A percentile compares a stretch with the other conserved stretches of the same genome.
phyloP scores from a whole-genome alignment of 139 green algal species.

The Gonium pectorale region DNA sequence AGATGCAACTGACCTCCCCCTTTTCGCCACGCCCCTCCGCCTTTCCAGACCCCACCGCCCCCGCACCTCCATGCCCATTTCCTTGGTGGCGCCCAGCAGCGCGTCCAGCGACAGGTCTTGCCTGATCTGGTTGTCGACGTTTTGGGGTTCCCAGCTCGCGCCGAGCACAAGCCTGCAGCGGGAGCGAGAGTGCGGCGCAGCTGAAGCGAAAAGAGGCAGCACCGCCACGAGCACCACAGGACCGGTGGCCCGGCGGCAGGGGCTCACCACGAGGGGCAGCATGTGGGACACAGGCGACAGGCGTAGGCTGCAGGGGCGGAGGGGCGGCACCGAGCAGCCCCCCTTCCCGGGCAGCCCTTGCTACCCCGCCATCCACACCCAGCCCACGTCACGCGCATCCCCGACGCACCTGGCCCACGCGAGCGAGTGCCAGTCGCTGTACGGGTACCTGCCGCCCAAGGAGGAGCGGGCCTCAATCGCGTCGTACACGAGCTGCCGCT shows the following conservation, averaged over 20 bases:
- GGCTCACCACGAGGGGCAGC: too few relatives aligned
- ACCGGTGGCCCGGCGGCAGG: too few relatives aligned
- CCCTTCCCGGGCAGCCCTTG: too few relatives aligned
- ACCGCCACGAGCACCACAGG: not conserved
- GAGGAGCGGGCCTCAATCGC: constrained; percentile 10
- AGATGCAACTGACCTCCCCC: too few relatives aligned
- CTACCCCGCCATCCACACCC: too few relatives aligned
- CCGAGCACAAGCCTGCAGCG: constrained; percentile 35
- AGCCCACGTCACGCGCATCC: not conserved
- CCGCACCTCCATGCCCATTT: not conserved
- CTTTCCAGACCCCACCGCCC: too few relatives aligned
- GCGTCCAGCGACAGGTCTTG: constrained; percentile 3
- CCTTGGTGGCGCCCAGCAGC: not conserved
- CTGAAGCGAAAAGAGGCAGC: not conserved
- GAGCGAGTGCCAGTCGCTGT: constrained; percentile 41
- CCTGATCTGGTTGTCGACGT: not conserved
- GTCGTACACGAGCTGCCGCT: constrained; percentile 47
- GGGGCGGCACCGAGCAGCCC: too few relatives aligned
- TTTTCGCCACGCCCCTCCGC: too few relatives aligned
- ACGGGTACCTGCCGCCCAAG: not conserved
- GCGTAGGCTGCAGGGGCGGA: too few relatives aligned
- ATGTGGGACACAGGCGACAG: too few relatives aligned
- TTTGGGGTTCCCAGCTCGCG: not conserved
- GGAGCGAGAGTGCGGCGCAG: not conserved
- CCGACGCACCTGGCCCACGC: constrained; percentile 41